Evolutionary conservation across 306 rosid species (phyloP).

Genomic region (Quercus ilex): DNA sequence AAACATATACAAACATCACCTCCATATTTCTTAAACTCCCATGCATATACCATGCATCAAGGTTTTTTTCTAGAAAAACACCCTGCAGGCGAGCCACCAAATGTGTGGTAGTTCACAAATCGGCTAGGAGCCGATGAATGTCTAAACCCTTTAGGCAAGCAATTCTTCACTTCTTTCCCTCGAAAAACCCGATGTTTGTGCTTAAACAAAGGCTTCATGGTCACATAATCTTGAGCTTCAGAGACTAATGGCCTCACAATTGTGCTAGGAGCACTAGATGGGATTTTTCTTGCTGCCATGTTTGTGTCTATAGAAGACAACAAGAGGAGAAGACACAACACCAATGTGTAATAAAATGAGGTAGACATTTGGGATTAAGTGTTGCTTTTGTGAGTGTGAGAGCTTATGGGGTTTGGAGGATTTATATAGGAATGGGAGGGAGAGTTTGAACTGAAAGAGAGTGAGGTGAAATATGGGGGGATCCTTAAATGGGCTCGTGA

Average conservation of each 20-base stretch:
- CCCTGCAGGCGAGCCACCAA: slow-evolving; percentile 34
- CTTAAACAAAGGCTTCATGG: slow-evolving; percentile 39
- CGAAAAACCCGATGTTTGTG: slow-evolving; percentile 38
- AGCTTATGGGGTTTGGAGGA: slow-evolving; percentile 5
- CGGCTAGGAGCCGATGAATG: slow-evolving; percentile 79
- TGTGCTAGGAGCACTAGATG: slow-evolving; percentile 83
- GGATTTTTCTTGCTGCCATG: slow-evolving; percentile 58
- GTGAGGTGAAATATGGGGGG: not conserved
- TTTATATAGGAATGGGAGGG: slow-evolving; percentile 11
- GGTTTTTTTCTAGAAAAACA: slow-evolving; percentile 46
- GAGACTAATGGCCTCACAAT: slow-evolving; percentile 60
- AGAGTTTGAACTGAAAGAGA: not conserved
- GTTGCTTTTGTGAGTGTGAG: not conserved
- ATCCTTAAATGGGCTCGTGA: slow-evolving; percentile 71
- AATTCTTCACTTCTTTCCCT: slow-evolving; percentile 51
- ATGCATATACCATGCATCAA: slow-evolving; percentile 16
- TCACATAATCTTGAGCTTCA: slow-evolving; percentile 34
- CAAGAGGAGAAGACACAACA: slow-evolving; percentile 37
- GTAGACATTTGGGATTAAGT: slow-evolving; percentile 30
- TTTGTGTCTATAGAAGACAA: slow-evolving; percentile 23
- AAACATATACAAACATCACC: slow-evolving; percentile 34
- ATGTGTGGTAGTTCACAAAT: slow-evolving; percentile 51
- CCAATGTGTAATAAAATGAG: slow-evolving; percentile 13
- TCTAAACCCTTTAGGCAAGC: slow-evolving; percentile 70
- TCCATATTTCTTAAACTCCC: not conserved